Percentiles rank a stretch among this genome's conserved stretches.
These are phyloP conservation scores for Aspergillus udagawae DNA, from an alignment of 2,329 filamentous ascomycete genomes.

Conservation along the genomic window DNA sequence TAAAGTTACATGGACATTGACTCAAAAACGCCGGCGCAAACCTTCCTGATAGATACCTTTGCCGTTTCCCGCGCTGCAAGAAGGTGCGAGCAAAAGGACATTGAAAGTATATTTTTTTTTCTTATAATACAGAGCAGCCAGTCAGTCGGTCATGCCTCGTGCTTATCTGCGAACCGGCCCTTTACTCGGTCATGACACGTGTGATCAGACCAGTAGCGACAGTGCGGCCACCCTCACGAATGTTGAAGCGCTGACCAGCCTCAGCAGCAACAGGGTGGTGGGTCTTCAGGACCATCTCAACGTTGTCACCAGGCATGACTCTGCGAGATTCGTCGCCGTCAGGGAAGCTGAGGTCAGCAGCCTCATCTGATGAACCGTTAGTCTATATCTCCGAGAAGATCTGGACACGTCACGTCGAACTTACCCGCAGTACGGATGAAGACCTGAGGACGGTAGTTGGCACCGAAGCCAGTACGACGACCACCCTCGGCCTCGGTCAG, in stretches of 20 bases:
- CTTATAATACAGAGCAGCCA: constrained; percentile 31
- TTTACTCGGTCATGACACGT: constrained; percentile 56
- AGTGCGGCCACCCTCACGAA: constrained; percentile 91
- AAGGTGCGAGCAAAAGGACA: constrained; percentile 26
- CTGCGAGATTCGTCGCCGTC: constrained; percentile 75
- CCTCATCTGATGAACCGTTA: constrained; percentile 49
- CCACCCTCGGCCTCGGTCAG: constrained; percentile 97
- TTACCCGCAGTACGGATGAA: constrained; percentile 90
- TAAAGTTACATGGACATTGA: constrained; percentile 34
- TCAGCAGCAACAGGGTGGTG: constrained; percentile 84
- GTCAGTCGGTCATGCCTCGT: constrained; percentile 8
- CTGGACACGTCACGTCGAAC: constrained; percentile 26
- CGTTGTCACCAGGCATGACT: constrained; percentile 98
- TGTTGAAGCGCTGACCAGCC: constrained; percentile 92
- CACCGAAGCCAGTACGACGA: constrained; percentile 88
- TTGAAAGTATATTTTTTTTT: constrained; percentile 17
- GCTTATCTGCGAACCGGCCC: constrained; percentile 1
- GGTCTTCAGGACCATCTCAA: constrained; percentile 91
- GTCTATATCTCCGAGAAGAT: constrained; percentile 15
- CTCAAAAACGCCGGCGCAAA: constrained; percentile 32
- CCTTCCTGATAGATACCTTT: constrained; percentile 24
- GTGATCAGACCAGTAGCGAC: constrained; percentile 81
- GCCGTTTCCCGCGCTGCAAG: constrained; percentile 34
- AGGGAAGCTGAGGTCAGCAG: constrained; percentile 77
- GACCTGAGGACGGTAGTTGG: constrained; percentile 96